Base-by-base conservation (phyloP, 129 eudicot species). In the Pulicaria dysenterica region DNA sequence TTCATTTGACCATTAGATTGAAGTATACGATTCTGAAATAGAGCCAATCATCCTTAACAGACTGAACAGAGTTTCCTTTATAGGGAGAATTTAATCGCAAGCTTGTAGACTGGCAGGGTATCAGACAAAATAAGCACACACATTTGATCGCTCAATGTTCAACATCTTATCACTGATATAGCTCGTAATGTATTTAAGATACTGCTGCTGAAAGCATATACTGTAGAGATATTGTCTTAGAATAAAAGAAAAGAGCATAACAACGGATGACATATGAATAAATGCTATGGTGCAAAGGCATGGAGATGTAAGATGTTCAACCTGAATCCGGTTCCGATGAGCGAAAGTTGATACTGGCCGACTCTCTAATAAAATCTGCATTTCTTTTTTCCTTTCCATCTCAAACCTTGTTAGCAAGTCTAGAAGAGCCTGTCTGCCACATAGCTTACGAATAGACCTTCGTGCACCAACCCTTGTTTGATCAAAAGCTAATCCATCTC, bases 321-420 rank as follows among this genome's bases (percentile, higher is more conserved):
- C 96, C 97, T 94, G 99, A 79, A 94, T 88, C 7, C 99, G 96
- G 46, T 90, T 94, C 9, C 96, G 94, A 76, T 83, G 85, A 47
- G 89, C 77, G 78, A 90, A 94, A 54, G 80, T 73, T 36, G 97
- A 85, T 51, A 94, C 97, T 3, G 84, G 91, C 57, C 78, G 77
- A 58, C 64, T 70, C 77, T 84, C 87, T 55, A 70, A 65, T 79
- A 94, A 79, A 57, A 36, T 51, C 69, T 74, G 81, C 61, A 94
- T 81, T 65, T 94, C 99, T 67, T 53, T 50, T 77, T 78, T 79
- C 69, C 91, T 77, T 80, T 90, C 99, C 51, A 65, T 72, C 69
- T 83, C 83, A 42, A 87, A 87, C 80, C 80, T 83, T 41, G 60
- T 58, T 36, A 94, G 73, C 44, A 94, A 78, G 75, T 94, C 97